Conservation (phyloP, 2,329 filamentous ascomycete genomes). For the Verticillium alfalfae region DNA sequence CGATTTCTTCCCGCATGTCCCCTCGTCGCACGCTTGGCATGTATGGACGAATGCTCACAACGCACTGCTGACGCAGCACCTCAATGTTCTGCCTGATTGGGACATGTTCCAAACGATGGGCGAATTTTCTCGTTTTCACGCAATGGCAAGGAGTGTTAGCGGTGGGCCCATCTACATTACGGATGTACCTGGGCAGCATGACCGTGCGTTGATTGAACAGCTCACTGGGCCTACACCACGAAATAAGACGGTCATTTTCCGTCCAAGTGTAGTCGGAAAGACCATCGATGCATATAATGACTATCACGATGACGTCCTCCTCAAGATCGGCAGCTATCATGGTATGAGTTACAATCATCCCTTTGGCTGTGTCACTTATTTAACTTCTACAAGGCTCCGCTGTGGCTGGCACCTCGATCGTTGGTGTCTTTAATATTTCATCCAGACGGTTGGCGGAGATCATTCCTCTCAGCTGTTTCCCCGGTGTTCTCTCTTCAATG, state of each 20-base stretch:
- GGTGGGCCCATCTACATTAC: constrained; percentile 95
- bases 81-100: constrained; percentile 84
- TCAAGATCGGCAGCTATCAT: constrained; percentile 77
- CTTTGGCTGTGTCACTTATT: not conserved
- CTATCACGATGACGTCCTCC: constrained; percentile 66
- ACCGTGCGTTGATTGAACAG: constrained; percentile 68
- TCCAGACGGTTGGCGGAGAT: constrained; percentile 59
- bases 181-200: constrained; percentile 77
- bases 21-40: constrained; percentile 85
- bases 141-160: constrained; percentile 80
- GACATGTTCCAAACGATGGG: constrained; percentile 65
- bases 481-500: constrained; percentile 54
- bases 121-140: constrained; percentile 76
- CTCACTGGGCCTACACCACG: constrained; percentile 72
- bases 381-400: constrained; percentile 31
- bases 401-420: constrained; percentile 65
- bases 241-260: constrained; percentile 73
- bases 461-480: constrained; percentile 65
- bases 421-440: constrained; percentile 82
- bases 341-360: constrained; percentile 34
- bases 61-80: constrained; percentile 70
- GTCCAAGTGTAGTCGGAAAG: constrained; percentile 70
- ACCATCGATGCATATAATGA: constrained; percentile 67
- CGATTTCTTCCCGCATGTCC: constrained; percentile 84
- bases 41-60: constrained; percentile 94